A percentile compares a stretch with the other conserved stretches of the same genome.
phyloP scores from a whole-genome alignment of 179 eudicot genomes.

The Camellia oleifera region DNA sequence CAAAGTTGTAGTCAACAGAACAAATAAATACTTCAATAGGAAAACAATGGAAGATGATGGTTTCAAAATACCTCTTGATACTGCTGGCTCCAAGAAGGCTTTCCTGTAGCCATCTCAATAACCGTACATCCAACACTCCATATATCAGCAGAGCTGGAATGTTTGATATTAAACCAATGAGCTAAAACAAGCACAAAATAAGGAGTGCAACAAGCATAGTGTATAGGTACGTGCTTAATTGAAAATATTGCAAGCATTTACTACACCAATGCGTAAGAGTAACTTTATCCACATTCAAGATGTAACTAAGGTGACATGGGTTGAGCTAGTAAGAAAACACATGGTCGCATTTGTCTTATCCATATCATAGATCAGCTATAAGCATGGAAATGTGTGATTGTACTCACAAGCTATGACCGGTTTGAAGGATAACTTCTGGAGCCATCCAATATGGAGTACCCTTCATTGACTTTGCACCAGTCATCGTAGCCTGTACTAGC shows the following conservation, averaged over 20 bases:
- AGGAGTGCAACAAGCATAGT: background rate
- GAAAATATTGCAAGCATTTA: too few species aligned
- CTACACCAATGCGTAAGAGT: background rate
- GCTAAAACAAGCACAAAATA: constrained; percentile 11
- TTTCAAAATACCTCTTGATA: constrained; percentile 58
- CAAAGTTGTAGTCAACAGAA: background rate
- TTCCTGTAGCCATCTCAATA: constrained; percentile 90
- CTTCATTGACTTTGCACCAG: too few species aligned
- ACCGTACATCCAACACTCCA: constrained; percentile 93
- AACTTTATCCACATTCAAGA: background rate
- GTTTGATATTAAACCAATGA: constrained; percentile 15
- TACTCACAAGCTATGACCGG: too few species aligned
- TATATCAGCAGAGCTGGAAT: constrained; percentile 76
- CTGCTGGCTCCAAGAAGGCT: constrained; percentile 91
- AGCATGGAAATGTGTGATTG: background rate
- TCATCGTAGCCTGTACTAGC: too few species aligned
- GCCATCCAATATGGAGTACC: too few species aligned
- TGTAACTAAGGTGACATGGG: background rate
- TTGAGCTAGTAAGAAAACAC: background rate
- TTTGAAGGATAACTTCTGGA: too few species aligned
- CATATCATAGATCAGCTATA: background rate
- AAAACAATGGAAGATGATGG: background rate
- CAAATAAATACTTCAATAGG: background rate
- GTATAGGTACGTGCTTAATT: background rate
- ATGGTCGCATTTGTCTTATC: background rate